Conservation (phyloP, 2,329 filamentous ascomycete species). For the Cladorrhinum sp. region DNA sequence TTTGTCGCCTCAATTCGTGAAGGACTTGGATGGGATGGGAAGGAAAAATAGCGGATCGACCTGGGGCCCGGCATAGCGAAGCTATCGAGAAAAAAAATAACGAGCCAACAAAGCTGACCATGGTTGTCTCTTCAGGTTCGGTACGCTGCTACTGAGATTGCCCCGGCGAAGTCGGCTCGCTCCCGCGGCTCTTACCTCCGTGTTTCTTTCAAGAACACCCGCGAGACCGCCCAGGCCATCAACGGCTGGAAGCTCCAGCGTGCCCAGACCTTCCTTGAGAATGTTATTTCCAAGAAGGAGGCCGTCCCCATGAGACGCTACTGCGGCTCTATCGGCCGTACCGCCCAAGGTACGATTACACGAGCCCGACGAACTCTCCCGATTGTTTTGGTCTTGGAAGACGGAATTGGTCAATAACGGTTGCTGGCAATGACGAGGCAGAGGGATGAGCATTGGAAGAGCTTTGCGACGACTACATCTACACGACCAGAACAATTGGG, state of each 20-base stretch:
- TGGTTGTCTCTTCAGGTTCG: slow-evolving; percentile 63
- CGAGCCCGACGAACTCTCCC: neutral
- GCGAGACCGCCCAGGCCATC: slow-evolving; percentile 98
- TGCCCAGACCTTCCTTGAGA: slow-evolving; percentile 95
- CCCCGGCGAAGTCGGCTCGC: slow-evolving; percentile 89
- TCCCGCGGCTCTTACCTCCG: slow-evolving; percentile 98
- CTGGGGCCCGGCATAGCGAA: neutral
- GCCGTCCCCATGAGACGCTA: slow-evolving; percentile 98
- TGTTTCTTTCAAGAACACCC: slow-evolving; percentile 99
- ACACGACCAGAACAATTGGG: neutral
- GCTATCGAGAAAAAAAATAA: slow-evolving; percentile 8
- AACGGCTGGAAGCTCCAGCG: slow-evolving; percentile 98
- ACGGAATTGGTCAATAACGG: neutral
- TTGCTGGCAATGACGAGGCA: neutral
- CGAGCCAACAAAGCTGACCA: slow-evolving; percentile 18
- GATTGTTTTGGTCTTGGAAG: slow-evolving; percentile 3
- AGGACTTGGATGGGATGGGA: neutral
- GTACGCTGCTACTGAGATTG: slow-evolving; percentile 90
- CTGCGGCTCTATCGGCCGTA: slow-evolving; percentile 90
- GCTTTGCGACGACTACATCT: neutral
- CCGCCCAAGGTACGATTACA: slow-evolving; percentile 86
- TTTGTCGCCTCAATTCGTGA: slow-evolving; percentile 11
- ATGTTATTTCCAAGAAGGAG: slow-evolving; percentile 96
- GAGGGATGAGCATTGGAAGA: neutral
- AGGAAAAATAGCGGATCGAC: neutral